Evolutionary conservation across 805 yeast genomes (phyloP), one percentile per base, ranked within the genome.

Genomic region (Diddensiella santjacobensis): DNA sequence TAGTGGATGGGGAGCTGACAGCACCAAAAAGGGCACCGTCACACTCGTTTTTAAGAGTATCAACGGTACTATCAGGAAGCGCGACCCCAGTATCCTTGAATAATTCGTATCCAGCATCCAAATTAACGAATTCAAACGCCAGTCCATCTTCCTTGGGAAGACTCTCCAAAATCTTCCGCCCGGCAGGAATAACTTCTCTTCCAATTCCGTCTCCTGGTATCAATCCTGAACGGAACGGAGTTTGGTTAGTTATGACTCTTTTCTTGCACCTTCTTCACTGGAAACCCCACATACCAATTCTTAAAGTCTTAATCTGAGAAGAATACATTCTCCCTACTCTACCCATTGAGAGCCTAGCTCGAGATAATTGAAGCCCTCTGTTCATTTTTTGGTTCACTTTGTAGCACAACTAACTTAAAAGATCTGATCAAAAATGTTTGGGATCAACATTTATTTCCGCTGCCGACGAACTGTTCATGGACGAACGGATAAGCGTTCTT

Each of bases 201-300:
- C 99, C 99, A 59, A 93, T 93, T 57, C 99, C 99, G 68, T 93
- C 99, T 66, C 99, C 99, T 45, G 99, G 96, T 59, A 93, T 90
- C 64, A 93, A 77, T 51, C 87, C 84, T 45, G 38, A 31, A 40
- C 31, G 31, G 31, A 26, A 26, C 31, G 8, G 31, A 18, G 43
- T 40, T 39, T 49, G 52, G 17, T 17, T 2, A 31, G 20, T 23
- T 13, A 18, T n/a, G 20, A 5, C 15, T 18, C 40, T 17, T 1
- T 11, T 17, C 19, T 3, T 15, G 13, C 13, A 4, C n/a, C n/a
- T n/a, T n/a, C n/a, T n/a, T 2, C 11, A 38, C 8, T 6, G 6
- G 13, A 6, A 40, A 13, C 1, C 6, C n/a, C 23, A 51, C 54
- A 17, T 37, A 52, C 59, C 60, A 38, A 57, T 55, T 37, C 43